phyloP scores from a whole-genome alignment of 1,139 yeast genomes.

The Nakaseomyces uthaithaninus region DNA sequence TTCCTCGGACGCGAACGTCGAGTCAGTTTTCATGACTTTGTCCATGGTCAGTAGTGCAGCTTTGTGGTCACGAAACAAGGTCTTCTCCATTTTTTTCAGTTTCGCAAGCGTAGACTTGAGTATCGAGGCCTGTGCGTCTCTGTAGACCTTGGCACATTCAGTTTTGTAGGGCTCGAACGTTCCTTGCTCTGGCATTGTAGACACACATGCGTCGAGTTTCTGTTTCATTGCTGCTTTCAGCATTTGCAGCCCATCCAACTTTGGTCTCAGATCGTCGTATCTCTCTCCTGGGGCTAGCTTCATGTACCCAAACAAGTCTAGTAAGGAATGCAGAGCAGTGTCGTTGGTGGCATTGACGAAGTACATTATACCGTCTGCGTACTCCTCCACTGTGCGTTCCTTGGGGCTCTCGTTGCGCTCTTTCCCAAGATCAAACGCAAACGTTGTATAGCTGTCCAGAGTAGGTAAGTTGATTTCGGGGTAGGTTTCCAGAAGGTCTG shows the following conservation, averaged over 20 bases:
- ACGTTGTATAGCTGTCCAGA: conserved; percentile 35
- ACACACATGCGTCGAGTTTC: conserved; percentile 12
- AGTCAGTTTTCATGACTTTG: conserved; percentile 24
- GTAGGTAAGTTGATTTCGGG: conserved; percentile 43
- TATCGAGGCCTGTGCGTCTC: conserved; percentile 19
- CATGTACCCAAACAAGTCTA: conserved; percentile 46
- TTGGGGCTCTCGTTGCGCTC: conserved; percentile 15
- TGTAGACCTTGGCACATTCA: conserved; percentile 21
- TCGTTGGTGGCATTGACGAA: conserved; percentile 33
- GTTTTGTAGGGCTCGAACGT: conserved; percentile 17
- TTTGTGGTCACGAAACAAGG: conserved; percentile 17
- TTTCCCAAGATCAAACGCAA: conserved; percentile 30
- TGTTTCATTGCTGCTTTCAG: conserved; percentile 23
- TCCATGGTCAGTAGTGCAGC: conserved; percentile 18
- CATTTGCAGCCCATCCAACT: conserved; percentile 47
- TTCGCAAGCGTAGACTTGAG: conserved; percentile 17
- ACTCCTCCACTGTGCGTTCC: conserved; percentile 14
- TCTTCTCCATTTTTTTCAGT: conserved; percentile 23
- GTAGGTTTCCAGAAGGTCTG: conserved; percentile 28
- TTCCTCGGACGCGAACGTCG: conserved; percentile 16
- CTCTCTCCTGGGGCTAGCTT: conserved; percentile 35
- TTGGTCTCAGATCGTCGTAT: conserved; percentile 47
- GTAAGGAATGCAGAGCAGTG: conserved; percentile 30
- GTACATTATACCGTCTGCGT: conserved; percentile 39
- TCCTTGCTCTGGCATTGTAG: neutral